phyloP scores from a whole-genome alignment of 1,284 basidiomycete species.

The Ustilago bromivora region DNA sequence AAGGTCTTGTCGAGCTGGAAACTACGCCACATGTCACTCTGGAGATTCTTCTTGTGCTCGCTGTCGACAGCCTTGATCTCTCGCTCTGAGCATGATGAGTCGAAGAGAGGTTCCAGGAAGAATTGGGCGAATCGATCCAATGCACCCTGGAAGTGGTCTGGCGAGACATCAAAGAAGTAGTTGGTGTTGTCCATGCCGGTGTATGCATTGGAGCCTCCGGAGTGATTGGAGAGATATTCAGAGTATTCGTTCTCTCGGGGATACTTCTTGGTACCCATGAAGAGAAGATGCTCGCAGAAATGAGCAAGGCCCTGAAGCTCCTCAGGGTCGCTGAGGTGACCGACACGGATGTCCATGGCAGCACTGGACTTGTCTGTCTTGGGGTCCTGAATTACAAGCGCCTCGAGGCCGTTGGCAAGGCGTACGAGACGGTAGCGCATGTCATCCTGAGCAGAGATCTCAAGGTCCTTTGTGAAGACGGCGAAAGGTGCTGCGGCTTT shows the following conservation, averaged over 20 bases:
- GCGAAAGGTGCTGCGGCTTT: constrained; percentile 54
- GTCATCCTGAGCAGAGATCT: constrained; percentile 50
- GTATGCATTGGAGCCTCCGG: constrained; percentile 92
- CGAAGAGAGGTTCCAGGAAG: constrained; percentile 92
- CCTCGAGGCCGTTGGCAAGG: constrained; percentile 88
- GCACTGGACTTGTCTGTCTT: constrained; percentile 95
- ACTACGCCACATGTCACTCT: constrained; percentile 94
- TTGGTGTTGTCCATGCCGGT: constrained; percentile 94
- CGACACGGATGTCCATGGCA: constrained; percentile 93
- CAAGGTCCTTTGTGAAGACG: constrained; percentile 58
- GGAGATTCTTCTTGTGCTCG: constrained; percentile 98
- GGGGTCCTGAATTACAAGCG: constrained; percentile 85
- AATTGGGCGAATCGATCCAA: constrained; percentile 92
- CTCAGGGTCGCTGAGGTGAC: constrained; percentile 88
- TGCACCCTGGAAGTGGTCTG: constrained; percentile 83
- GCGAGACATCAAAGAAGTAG: constrained; percentile 91
- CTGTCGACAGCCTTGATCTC: constrained; percentile 98
- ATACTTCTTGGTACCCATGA: constrained; percentile 79
- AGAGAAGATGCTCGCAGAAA: constrained; percentile 94
- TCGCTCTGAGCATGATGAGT: constrained; percentile 88
- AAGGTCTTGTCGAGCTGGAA: constrained; percentile 95
- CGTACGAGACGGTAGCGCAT: constrained; percentile 76
- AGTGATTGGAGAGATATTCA: constrained; percentile 88
- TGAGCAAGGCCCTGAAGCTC: constrained; percentile 80
- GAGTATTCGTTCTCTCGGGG: constrained; percentile 68